A percentile compares a stretch with the other conserved stretches of the same genome.
These are phyloP conservation scores for Limonium bicolor DNA, from an alignment of 148 eudicot species.

Conservation along the genomic window DNA sequence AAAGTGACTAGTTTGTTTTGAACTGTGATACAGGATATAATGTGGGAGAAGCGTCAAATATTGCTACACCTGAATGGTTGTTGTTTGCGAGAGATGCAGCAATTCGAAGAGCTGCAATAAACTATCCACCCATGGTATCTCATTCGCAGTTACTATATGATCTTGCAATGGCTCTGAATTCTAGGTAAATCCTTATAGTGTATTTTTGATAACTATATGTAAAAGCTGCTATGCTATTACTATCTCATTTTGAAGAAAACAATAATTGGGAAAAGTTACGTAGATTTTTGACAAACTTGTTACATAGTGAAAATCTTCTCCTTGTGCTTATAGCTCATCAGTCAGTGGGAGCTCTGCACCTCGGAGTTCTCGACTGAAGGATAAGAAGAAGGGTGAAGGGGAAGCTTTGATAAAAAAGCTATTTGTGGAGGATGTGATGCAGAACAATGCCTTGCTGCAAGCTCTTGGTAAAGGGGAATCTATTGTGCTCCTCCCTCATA, in stretches of 20 bases:
- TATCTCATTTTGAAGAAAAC: no score
- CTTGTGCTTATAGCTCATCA: constrained; percentile 27
- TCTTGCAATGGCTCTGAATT: constrained; percentile 64
- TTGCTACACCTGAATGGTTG: constrained; percentile 98
- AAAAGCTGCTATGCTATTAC: no score
- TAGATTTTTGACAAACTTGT: background rate
- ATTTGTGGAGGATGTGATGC: constrained; percentile 68
- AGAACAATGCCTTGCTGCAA: constrained; percentile 55
- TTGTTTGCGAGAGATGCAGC: constrained; percentile 92
- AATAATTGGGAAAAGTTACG: background rate
- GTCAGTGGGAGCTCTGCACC: constrained; percentile 36
- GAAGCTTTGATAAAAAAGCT: constrained; percentile 65
- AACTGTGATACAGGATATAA: constrained; percentile 50
- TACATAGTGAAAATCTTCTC: background rate
- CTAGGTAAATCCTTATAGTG: constrained; percentile 37
- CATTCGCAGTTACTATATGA: constrained; percentile 94
- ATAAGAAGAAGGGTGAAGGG: constrained; percentile 79
- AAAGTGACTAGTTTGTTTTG: background rate
- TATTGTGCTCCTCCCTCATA: constrained; percentile 71
- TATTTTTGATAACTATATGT: no score
- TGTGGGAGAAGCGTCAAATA: constrained; percentile 90
- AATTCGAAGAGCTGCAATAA: constrained; percentile 88
- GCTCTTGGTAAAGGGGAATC: constrained; percentile 65
- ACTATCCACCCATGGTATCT: constrained; percentile 95
- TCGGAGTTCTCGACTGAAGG: constrained; percentile 84